phyloP scores from a whole-genome alignment of 257 asterid species.

The Ophiorrhiza pumila region DNA sequence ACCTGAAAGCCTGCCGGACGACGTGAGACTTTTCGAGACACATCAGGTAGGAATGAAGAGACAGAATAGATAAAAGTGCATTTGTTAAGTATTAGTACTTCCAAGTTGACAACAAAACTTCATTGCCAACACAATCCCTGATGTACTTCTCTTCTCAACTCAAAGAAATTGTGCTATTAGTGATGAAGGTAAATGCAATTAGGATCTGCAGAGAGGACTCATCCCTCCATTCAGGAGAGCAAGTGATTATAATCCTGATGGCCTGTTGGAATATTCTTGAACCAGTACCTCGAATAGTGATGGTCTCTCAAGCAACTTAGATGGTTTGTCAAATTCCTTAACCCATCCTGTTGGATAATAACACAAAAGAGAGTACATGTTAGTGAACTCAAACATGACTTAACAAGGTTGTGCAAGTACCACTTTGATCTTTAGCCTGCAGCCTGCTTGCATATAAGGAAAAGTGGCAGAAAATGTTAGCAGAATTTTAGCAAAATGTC shows the following conservation, averaged over 20 bases:
- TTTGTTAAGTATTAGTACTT: neutral
- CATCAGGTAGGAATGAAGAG: too few relatives aligned
- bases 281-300: slow-evolving; percentile 64
- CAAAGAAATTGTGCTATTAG: neutral
- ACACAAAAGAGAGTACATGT: neutral
- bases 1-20: too few relatives aligned
- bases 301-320: slow-evolving; percentile 42
- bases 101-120: neutral
- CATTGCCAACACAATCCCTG: neutral
- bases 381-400: neutral
- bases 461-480: neutral
- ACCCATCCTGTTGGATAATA: slow-evolving; percentile 43
- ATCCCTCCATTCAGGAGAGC: neutral
- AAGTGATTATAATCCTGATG: slow-evolving; percentile 37
- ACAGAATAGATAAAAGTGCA: neutral
- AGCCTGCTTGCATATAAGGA: neutral
- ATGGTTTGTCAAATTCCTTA: slow-evolving; percentile 59
- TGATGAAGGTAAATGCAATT: neutral
- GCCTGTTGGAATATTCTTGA: slow-evolving; percentile 58
- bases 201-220: neutral
- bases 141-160: neutral
- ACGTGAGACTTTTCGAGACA: too few relatives aligned
- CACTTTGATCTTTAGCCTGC: too few relatives aligned
- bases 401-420: too few relatives aligned
- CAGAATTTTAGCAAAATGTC: neutral